phyloP scores from a whole-genome alignment of 2,329 filamentous ascomycete genomes.

The Paraphoma sp. region DNA sequence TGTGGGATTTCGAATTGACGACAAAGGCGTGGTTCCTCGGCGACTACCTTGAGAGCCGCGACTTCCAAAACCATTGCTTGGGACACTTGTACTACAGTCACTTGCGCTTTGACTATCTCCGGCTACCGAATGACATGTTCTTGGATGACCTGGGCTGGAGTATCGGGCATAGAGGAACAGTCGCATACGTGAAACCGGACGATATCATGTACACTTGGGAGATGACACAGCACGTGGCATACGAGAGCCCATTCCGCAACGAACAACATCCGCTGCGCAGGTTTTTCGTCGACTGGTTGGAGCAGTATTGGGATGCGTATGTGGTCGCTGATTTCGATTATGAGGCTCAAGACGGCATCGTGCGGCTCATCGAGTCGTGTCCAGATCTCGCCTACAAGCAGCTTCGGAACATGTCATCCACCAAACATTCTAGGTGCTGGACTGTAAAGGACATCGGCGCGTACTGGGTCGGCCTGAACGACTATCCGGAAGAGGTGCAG shows the following conservation, averaged over 20 bases:
- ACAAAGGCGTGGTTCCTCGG: conserved; percentile 9
- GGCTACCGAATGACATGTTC: background rate
- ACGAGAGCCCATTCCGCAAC: background rate
- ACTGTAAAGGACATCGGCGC: background rate
- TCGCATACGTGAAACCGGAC: conserved; percentile 1
- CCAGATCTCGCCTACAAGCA: background rate
- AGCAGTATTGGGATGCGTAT: conserved; percentile 2
- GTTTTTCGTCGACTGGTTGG: conserved; percentile 8
- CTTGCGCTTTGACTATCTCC: conserved; percentile 6
- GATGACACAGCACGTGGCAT: background rate
- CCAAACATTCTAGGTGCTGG: background rate
- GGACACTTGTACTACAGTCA: conserved; percentile 9
- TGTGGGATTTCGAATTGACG: conserved; percentile 8
- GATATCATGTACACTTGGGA: conserved; percentile 7
- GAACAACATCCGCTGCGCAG: background rate
- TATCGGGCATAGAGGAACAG: conserved; percentile 1
- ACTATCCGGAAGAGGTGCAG: background rate
- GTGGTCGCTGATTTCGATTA: conserved; percentile 3
- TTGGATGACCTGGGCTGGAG: background rate
- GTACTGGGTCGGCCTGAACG: background rate
- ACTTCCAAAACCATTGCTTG: conserved; percentile 11
- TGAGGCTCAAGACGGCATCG: background rate
- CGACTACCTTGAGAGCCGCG: conserved; percentile 4
- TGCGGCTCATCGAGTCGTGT: background rate
- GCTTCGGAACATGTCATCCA: background rate